Base-by-base conservation (phyloP, 176 grass and related monocot species). In the Aegilops tauschii region DNA sequence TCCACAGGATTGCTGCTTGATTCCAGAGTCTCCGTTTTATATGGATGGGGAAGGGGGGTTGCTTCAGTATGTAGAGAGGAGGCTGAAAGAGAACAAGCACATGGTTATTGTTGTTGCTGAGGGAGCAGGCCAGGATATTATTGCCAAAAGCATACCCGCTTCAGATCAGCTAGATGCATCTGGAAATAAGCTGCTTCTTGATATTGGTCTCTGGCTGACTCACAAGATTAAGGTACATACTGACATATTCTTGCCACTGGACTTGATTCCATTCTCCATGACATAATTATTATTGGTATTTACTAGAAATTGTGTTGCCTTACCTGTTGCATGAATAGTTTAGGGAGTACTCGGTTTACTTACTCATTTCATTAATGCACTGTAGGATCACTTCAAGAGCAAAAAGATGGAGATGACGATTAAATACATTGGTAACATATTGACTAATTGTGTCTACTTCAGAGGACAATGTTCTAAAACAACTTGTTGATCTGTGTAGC, bases 71-170 rank as follows among this genome's bases (percentile, higher is more conserved):
- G 44, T 99, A 79, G 94, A 99, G 71, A 96, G 76, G 81, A 90
- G 90, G 49, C 85, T 99, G 70, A 99, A 94, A 74, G 97, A 99
- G 84, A 91, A 99, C 84, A 92, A 90, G 1, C 97, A 99, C 62
- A 99, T 96, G 97, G 97, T 99, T 59, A 93, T 99, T 73, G 97
- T 99, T 86, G 90, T 96, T 74, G 94, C 94, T 31, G 94, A 96
- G 83, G 97, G 97, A 49, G 97, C 97, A 81, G 97, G 94, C 39
- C 97, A 99, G 87, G 94, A 96, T 78, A 86, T 96, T 73, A 99
- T 99, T 69, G 97, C 90, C 2, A 80, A 99, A 91, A 96, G 90
- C 73, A 71, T 93, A 66, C 56, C 79, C 6, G 32, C 80, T 52
- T 68, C 81, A 59, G 90, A 81, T 14, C 85, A 87, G 56, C 59